A percentile compares a stretch with the other conserved stretches of the same genome.
These are phyloP conservation scores for Xylaria palmicola DNA, from an alignment of 495 filamentous ascomycete genomes.

Conservation along the genomic window DNA sequence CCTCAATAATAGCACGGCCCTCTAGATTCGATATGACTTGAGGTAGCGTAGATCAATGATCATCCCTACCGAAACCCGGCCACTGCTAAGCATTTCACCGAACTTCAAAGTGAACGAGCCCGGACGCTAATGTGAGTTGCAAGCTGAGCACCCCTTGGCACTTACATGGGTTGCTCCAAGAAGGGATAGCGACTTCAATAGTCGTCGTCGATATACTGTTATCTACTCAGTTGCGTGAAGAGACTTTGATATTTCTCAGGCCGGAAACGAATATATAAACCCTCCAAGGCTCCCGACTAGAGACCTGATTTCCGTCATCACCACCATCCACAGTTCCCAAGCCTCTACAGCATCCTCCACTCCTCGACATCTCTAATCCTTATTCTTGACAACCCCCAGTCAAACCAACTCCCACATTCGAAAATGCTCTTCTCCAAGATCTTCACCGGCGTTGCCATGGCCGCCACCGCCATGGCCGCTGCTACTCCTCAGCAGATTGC, in stretches of 20 bases:
- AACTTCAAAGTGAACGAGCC: too few species aligned
- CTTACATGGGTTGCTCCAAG: neutral
- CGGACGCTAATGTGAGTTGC: too few species aligned
- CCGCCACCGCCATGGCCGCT: slow-evolving; percentile 13
- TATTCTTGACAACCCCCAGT: neutral
- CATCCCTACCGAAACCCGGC: neutral
- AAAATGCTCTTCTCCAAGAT: slow-evolving; percentile 15
- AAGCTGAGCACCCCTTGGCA: too few species aligned
- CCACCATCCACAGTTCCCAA: neutral
- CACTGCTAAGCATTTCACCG: too few species aligned
- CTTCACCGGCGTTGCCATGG: slow-evolving; percentile 14
- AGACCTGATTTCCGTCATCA: neutral
- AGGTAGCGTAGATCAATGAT: neutral
- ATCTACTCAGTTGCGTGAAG: neutral
- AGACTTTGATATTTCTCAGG: neutral
- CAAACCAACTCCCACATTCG: neutral
- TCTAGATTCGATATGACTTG: neutral
- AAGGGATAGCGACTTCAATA: neutral
- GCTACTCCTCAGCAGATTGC: slow-evolving; percentile 22
- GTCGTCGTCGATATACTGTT: neutral
- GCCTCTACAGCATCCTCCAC: neutral
- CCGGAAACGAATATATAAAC: slow-evolving; percentile 1
- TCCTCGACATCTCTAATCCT: neutral
- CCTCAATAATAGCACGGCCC: too few species aligned
- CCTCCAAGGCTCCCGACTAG: neutral